A percentile compares a stretch with the other conserved stretches of the same genome.
These are phyloP conservation scores for Lithohypha guttulata DNA, from an alignment of 2,329 filamentous ascomycete species.

Conservation along the genomic window DNA sequence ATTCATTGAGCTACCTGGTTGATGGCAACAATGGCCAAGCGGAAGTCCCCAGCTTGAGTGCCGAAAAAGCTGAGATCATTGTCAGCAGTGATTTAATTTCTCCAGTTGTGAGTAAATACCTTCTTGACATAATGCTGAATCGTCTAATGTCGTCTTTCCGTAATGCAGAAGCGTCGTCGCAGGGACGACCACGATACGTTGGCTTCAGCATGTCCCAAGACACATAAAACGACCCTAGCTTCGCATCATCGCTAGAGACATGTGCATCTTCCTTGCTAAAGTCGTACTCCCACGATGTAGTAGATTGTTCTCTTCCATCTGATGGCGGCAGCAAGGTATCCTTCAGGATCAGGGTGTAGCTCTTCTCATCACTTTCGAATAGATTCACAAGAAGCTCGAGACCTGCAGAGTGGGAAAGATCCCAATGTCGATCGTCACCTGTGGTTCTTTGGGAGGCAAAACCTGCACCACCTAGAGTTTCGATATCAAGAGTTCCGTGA, in stretches of 20 bases:
- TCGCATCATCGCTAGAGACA: conserved; percentile 14
- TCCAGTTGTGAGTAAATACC: conserved; percentile 40
- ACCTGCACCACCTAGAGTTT: conserved; percentile 65
- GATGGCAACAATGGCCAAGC: too few species aligned
- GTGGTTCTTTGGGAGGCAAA: conserved; percentile 69
- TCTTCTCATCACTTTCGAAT: conserved; percentile 48
- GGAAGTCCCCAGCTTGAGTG: too few species aligned
- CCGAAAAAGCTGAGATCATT: too few species aligned
- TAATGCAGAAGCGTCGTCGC: conserved; percentile 49
- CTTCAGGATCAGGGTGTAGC: conserved; percentile 66
- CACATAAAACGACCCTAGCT: conserved; percentile 38
- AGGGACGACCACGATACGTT: conserved; percentile 59
- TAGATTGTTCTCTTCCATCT: conserved; percentile 60
- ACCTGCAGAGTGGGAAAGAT: conserved; percentile 54
- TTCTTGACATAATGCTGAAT: conserved; percentile 70
- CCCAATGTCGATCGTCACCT: conserved; percentile 46
- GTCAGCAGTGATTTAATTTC: too few species aligned
- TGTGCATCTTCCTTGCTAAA: conserved; percentile 34
- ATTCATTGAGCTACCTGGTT: too few species aligned
- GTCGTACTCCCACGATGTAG: conserved; percentile 63
- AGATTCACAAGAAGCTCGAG: conserved; percentile 43
- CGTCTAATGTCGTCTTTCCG: conserved; percentile 52
- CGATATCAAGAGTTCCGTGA: conserved; percentile 60
- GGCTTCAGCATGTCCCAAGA: conserved; percentile 56
- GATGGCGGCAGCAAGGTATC: conserved; percentile 50